phyloP scores from a whole-genome alignment of 2,329 filamentous ascomycete genomes.

The Diaporthe aspalathi region DNA sequence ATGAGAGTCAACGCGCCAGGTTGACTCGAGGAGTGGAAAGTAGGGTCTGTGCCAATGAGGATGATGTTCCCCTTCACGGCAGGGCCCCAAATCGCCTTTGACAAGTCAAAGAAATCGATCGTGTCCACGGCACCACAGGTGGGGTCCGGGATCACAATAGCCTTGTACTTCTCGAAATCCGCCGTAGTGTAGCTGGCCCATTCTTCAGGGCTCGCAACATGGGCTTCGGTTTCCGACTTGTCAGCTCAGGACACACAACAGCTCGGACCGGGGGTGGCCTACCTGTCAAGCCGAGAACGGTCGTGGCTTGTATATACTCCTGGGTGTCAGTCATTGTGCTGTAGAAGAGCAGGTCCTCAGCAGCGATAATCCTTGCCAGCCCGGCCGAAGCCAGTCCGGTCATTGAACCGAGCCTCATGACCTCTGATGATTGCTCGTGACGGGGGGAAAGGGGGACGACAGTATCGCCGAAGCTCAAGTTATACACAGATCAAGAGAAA shows the following conservation, averaged over 20 bases:
- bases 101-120: conserved; percentile 53
- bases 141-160: conserved; percentile 57
- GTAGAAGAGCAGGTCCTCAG: conserved; percentile 44
- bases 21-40: conserved; percentile 47
- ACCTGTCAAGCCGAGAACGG: conserved; percentile 41
- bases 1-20: conserved; percentile 51
- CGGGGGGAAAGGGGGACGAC: not conserved
- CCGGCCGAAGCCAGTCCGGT: conserved; percentile 37
- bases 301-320: conserved; percentile 43
- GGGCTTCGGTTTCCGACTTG: conserved; percentile 40
- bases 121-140: conserved; percentile 46
- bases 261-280: not conserved
- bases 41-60: conserved; percentile 54
- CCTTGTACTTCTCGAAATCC: conserved; percentile 58
- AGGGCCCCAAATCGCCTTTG: conserved; percentile 53
- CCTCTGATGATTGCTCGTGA: not conserved
- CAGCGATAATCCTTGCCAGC: conserved; percentile 38
- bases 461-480: not conserved
- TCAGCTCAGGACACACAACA: conserved; percentile 21
- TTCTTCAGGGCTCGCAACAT: conserved; percentile 50
- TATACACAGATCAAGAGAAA: conserved; percentile 31
- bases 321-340: conserved; percentile 41
- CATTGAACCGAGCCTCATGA: conserved; percentile 32
- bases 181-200: conserved; percentile 53
- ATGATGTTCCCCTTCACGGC: conserved; percentile 56